Evolutionary conservation across 2,329 filamentous ascomycete genomes (phyloP).

Genomic region (Ophiostoma ips): DNA sequence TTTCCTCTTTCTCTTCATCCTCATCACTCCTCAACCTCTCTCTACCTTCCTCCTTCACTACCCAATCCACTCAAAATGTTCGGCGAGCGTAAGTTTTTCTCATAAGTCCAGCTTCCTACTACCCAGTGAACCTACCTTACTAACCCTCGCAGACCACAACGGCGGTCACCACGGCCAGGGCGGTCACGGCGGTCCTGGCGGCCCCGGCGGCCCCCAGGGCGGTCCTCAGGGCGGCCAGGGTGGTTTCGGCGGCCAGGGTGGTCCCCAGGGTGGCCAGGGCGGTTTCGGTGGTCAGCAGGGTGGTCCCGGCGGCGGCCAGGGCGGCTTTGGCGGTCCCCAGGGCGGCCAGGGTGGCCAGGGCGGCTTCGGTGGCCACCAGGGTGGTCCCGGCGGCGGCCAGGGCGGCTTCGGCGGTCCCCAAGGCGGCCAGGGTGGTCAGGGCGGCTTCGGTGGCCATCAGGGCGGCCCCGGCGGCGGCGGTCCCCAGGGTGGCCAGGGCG

Average conservation of each 20-base stretch:
- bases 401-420: background rate
- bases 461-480: background rate
- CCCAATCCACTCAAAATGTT: background rate
- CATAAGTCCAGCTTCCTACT: no score
- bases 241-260: background rate
- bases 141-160: background rate
- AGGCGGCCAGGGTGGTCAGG: background rate
- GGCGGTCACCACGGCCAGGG: background rate
- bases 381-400: background rate
- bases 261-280: background rate
- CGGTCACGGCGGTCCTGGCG: background rate
- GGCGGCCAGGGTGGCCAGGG: background rate
- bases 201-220: background rate
- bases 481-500: background rate
- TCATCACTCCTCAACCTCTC: background rate
- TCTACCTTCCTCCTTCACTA: no score
- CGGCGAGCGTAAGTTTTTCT: background rate
- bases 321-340: background rate
- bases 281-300: background rate
- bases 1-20: background rate
- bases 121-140: background rate
- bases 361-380: background rate
- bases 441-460: background rate
- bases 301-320: background rate
- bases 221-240: background rate